Conservation (phyloP, 2,329 filamentous ascomycete genomes). For the Venturia aucupariae region DNA sequence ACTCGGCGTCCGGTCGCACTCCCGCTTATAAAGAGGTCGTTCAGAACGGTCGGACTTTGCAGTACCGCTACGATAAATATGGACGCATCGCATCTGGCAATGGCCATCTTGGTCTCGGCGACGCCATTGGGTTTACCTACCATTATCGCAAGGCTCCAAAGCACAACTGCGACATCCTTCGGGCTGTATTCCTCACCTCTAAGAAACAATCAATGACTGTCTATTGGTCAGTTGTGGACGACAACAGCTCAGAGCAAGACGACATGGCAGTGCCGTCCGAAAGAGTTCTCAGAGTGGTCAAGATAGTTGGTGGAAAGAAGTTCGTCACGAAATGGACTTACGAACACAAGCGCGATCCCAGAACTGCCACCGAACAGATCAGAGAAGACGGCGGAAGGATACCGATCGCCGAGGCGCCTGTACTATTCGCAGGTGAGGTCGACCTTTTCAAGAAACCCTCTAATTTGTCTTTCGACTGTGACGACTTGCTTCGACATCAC, state of each 20-base stretch:
- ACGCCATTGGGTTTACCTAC: constrained; percentile 2
- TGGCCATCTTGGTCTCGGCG: constrained; percentile 18
- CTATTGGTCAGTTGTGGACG: constrained; percentile 21
- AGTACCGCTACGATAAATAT: constrained; percentile 2
- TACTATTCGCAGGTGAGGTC: neutral
- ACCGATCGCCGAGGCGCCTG: neutral
- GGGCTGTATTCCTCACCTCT: neutral
- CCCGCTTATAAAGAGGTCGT: constrained; percentile 6
- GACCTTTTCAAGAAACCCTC: constrained; percentile 2
- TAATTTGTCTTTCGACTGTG: constrained; percentile 3
- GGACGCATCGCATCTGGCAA: neutral
- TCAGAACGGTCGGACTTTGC: neutral
- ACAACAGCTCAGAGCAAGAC: constrained; percentile 19
- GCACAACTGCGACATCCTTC: constrained; percentile 6
- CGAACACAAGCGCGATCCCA: constrained; percentile 5
- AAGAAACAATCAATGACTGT: neutral
- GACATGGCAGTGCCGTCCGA: constrained; percentile 6
- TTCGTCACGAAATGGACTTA: constrained; percentile 6
- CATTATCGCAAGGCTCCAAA: constrained; percentile 9
- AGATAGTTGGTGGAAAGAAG: neutral
- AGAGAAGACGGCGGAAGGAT: constrained; percentile 1
- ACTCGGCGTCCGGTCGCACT: neutral
- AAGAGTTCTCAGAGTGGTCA: neutral
- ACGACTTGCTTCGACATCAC: constrained; percentile 3
- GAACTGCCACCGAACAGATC: neutral